Conservation (phyloP, 164 flowering plant genomes). For the grape (Vitis vinifera) region ASM3070453v1 NC_081811.1:23111001-23111500, state of each 20-base stretch:
- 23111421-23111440: slow-evolving; percentile 77
- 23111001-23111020: too few species aligned
- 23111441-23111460: slow-evolving; percentile 75
- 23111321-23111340: not conserved
- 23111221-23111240: too few species aligned
- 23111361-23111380: slow-evolving; percentile 6
- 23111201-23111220: too few species aligned
- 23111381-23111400: not conserved
- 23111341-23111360: not conserved
- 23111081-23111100: too few species aligned
- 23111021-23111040: too few species aligned
- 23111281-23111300: slow-evolving; percentile 24
- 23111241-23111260: not conserved
- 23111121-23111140: too few species aligned
- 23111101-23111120: too few species aligned
- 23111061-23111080: too few species aligned
- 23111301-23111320: slow-evolving; percentile 20
- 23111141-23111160: too few species aligned
- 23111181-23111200: too few species aligned
- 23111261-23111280: slow-evolving; percentile 17
- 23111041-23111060: too few species aligned
- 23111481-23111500: slow-evolving; percentile 41
- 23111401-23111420: slow-evolving; percentile 70
- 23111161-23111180: too few species aligned
- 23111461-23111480: slow-evolving; percentile 64